Evolutionary conservation across 2,329 filamentous ascomycete species (phyloP), one percentile per base, ranked within the genome.

Genomic region (Neonectria neomacrospora): DNA sequence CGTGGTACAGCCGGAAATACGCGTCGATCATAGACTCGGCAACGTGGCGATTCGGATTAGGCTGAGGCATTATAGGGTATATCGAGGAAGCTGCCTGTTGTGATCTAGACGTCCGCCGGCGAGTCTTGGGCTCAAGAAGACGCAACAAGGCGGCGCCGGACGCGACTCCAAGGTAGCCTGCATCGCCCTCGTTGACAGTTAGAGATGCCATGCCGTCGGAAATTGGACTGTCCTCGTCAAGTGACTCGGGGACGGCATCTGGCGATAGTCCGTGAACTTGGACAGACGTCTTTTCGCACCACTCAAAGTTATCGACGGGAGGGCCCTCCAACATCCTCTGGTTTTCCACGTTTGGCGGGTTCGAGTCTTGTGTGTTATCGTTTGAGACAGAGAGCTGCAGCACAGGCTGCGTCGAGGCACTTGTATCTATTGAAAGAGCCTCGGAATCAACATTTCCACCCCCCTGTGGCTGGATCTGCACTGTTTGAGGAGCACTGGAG

Each of bases 151-250:
- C 81, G 16, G 80, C 81, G 1, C 81, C 81, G 6, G 80, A 83
- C 1, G 80, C 80, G 1, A 81, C 75, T 2, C 82, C 82, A 9
- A 83, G 76, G 67, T 83, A 84, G 5, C 82, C 82, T 1, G 76
- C 75, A 30, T 81, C 77, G 8, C 73, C 71, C 42, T 79, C 76
- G 20, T 73, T 71, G 18, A 79, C 73, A 2, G 76, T 75, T 4
- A 79, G 63, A 5, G 77, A 76, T 1, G 78, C 77, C 77, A 80
- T 80, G 11, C 78, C 78, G 50, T 80, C 78, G n/a, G 76, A 69
- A 12, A 77, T 71, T 1, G 75, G 75, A 5, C 71, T 72, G 22
- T 74, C 73, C 2, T 70, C 67, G 2, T 71, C 68, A 7, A 47
- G 26, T 10, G 59, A 34, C 18, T 70, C 63, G 20, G 64, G 56